phyloP scores from a whole-genome alignment of 345 rosid species.

The Pistacia atlantica region DNA sequence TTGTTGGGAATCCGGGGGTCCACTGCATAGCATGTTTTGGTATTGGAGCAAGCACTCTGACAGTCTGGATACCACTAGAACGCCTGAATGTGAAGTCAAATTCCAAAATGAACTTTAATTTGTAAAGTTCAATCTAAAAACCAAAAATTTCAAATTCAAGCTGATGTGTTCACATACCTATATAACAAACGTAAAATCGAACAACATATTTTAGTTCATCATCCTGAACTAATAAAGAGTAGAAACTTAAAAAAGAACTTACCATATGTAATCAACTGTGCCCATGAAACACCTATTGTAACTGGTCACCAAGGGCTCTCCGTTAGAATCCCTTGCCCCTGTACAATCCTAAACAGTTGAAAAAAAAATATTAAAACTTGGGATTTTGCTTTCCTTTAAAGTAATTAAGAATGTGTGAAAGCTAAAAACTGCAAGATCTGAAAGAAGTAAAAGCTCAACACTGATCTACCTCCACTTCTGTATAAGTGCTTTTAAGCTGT shows the following conservation, averaged over 20 bases:
- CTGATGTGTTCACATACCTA: neutral
- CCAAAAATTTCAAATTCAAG: neutral
- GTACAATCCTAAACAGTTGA: conserved; percentile 52
- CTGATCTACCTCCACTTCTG: conserved; percentile 74
- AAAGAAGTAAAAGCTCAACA: conserved; percentile 14
- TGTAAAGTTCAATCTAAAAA: neutral
- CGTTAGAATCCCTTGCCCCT: conserved; percentile 69
- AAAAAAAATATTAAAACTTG: conserved; percentile 2
- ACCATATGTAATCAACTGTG: conserved; percentile 97
- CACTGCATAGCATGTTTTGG: conserved; percentile 86
- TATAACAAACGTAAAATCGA: neutral
- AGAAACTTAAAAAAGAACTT: conserved; percentile 15
- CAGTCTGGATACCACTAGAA: conserved; percentile 86
- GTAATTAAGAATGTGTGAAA: neutral
- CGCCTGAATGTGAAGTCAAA: conserved; percentile 49
- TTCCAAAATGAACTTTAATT: neutral
- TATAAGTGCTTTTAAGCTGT: conserved; percentile 76
- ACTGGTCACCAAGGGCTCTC: conserved; percentile 90
- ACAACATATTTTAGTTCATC: neutral
- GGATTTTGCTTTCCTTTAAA: neutral
- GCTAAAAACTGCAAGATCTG: conserved; percentile 1
- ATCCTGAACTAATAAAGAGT: neutral
- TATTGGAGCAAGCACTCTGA: conserved; percentile 86
- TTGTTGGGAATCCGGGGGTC: conserved; percentile 93
- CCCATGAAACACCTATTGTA: conserved; percentile 88